phyloP scores from a whole-genome alignment of 2,329 filamentous ascomycete genomes.

The Bipolaris gigantea region DNA sequence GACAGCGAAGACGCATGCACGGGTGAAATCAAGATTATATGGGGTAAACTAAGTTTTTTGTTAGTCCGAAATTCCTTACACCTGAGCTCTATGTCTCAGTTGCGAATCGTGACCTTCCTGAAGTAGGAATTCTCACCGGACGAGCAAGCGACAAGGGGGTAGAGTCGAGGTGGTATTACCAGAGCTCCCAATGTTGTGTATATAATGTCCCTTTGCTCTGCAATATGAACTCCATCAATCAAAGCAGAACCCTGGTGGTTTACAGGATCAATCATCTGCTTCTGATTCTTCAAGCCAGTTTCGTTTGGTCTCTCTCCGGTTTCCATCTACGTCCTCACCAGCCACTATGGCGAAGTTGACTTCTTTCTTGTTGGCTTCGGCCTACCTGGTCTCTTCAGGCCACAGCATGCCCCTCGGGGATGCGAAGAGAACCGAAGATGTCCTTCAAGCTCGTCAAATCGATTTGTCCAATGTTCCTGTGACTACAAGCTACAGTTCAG shows the following conservation, averaged over 20 bases:
- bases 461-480: slow-evolving; percentile 24
- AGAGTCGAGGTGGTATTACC: slow-evolving; percentile 6
- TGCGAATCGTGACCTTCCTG: slow-evolving; percentile 28
- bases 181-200: slow-evolving; percentile 28
- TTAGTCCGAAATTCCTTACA: slow-evolving; percentile 21
- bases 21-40: slow-evolving; percentile 11
- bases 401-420: slow-evolving; percentile 27
- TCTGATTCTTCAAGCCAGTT: slow-evolving; percentile 19
- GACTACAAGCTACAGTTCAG: slow-evolving; percentile 38
- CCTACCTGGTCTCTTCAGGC: slow-evolving; percentile 27
- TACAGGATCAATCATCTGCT: slow-evolving; percentile 7
- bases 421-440: slow-evolving; percentile 10
- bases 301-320: slow-evolving; percentile 20
- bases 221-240: slow-evolving; percentile 33
- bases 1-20: no score
- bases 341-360: slow-evolving; percentile 33
- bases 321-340: slow-evolving; percentile 3
- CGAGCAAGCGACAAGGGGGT: slow-evolving; percentile 25
- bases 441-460: slow-evolving; percentile 27
- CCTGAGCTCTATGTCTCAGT: slow-evolving; percentile 27
- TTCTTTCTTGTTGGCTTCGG: slow-evolving; percentile 29
- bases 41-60: slow-evolving; percentile 25
- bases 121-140: slow-evolving; percentile 22
- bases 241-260: slow-evolving; percentile 10
- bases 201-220: slow-evolving; percentile 22